Evolutionary conservation across 1,284 basidiomycete species (phyloP), one percentile per base, ranked within the genome.

Genomic region (Coriolopsis trogii): DNA sequence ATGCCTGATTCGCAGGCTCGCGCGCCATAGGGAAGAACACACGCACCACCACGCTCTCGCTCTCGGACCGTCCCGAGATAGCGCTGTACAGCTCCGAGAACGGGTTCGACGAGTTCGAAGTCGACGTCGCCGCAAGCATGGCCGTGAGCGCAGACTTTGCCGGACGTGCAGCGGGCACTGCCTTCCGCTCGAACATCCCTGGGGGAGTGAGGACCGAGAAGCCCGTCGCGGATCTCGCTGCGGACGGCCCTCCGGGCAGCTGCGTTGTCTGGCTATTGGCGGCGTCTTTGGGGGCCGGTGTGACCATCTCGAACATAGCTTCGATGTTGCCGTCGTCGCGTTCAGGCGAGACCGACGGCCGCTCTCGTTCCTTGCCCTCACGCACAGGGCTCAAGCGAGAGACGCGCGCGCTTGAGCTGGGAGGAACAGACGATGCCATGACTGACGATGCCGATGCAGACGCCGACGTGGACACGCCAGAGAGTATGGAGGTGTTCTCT

Each of bases 21-120:
- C 72, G 73, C 3, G 91, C 89, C 64, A 89, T 87, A 0, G 96
- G 96, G 73, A 97, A 98, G 73, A 87, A 98, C 1, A 98, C 79
- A 40, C 82, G 81, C 41, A 97, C 83, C 15, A 79, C 79, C 51
- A 88, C 78, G 4, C 84, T 80, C 4, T 80, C 78, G 8, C 79
- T 69, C 60, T 89, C 83, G 3, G 81, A 84, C 15, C 89, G 82
- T 0, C 88, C 89, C 0, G 88, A 88, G 28, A 93, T 87, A 2
- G 87, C 80, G 7, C 84, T 87, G 65, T 94, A 94, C n/a, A 89
- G 69, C 61, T 91, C 86, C 3, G 85, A 78, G 67, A 92, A 94
- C 0, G 91, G 91, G 63, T 94, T 94, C 8, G 86, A 77, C 7
- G 83, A 77, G 36, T 84, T 77, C 39, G 74, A 69, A 45, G 73